Evolutionary conservation across 805 yeast species (phyloP), one percentile per base, ranked within the genome.

Genomic region (Metschnikowia proteae): DNA sequence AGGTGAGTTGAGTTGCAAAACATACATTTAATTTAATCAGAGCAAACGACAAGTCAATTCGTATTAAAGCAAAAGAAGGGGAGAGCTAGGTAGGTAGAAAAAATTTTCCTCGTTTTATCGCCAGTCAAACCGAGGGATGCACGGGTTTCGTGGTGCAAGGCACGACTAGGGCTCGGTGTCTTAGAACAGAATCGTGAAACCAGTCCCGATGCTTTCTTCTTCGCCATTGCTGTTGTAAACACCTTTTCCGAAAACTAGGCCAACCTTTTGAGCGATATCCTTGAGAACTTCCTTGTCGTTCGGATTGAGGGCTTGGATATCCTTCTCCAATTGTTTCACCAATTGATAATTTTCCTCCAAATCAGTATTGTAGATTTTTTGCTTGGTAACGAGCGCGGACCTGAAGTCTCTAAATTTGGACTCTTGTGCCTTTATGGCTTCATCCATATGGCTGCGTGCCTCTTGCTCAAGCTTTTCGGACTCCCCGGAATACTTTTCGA

Each of bases 341-440:
- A 65, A 56, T 11, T 57, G 56, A 51, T 76, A 76, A 43, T 70
- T 51, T 8, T 54, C 59, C 47, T 77, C 81, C 49, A 85, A 75
- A 47, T 79, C 85, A 38, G 68, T 63, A 55, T 84, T 84, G 53
- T 80, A 76, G 46, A 63, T 63, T n/a, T 67, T 69, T 63, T 85
- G 90, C 58, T 78, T 78, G 17, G 70, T 71, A 43, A 77, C 70
- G 42, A 86, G 66, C 0, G 78, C 78, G 47, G 63, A 65, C 58
- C 82, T 82, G 88, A 88, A 83, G 30, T 76, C 81, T 58, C 77
- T 78, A 54, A 84, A 83, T 52, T 78, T 75, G 41, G 61, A 66
- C 52, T 83, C 88, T 59, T 84, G 84, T 3, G 58, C 47, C 10
- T 65, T 60, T 37, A 80, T 75, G 25, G 72, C 60, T 17, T 68